Evolutionary conservation across 2,329 filamentous ascomycete genomes (phyloP).

Genomic region (Aspergillus amoenus): DNA sequence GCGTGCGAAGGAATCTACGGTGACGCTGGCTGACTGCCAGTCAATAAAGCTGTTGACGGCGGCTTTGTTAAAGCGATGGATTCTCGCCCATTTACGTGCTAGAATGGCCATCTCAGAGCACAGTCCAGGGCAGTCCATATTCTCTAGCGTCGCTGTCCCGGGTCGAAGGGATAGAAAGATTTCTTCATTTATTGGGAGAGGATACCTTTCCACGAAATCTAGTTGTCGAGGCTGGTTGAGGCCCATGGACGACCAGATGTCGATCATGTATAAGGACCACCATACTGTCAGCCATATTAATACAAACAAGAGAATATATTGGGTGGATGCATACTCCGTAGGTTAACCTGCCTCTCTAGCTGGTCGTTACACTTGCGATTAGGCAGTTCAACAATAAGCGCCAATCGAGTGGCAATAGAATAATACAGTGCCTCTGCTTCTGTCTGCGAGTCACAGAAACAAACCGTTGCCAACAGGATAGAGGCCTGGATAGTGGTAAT

Average conservation of each 20-base stretch:
- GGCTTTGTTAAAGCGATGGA: neutral
- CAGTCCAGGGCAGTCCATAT: neutral
- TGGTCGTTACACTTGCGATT: conserved; percentile 25
- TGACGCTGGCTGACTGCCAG: conserved; percentile 21
- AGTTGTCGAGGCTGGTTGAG: conserved; percentile 37
- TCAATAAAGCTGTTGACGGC: conserved; percentile 37
- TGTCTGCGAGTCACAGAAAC: conserved; percentile 35
- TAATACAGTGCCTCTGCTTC: conserved; percentile 40
- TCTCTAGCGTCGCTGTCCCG: too few relatives aligned
- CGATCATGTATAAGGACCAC: conserved; percentile 45
- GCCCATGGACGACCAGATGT: conserved; percentile 41
- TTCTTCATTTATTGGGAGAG: conserved; percentile 39
- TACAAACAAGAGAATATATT: conserved; percentile 11
- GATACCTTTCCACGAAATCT: conserved; percentile 23
- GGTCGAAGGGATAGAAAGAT: neutral
- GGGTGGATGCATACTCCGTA: neutral
- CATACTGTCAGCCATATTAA: conserved; percentile 31
- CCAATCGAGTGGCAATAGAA: conserved; percentile 37
- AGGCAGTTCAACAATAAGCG: conserved; percentile 38
- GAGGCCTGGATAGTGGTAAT: conserved; percentile 42
- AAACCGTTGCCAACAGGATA: conserved; percentile 40
- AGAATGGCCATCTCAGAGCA: conserved; percentile 2
- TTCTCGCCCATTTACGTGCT: neutral
- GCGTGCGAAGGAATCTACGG: neutral
- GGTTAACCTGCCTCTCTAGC: conserved; percentile 13